These are phyloP conservation scores for Ajuga chamaepitys DNA, from an alignment of 257 asterid genomes.

Conservation along the genomic window DNA sequence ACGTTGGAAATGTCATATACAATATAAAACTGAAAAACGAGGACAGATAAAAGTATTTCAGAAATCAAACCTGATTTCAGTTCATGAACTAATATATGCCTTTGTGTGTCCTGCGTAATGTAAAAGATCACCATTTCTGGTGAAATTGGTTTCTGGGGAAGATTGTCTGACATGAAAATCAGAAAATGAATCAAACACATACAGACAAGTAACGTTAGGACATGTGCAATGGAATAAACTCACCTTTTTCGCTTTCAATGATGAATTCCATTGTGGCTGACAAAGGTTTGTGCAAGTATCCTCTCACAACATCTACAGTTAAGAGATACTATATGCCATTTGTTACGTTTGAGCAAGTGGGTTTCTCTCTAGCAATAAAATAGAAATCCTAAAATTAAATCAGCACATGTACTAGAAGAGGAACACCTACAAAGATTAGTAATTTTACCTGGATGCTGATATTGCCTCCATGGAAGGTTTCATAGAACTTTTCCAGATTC, in stretches of 20 bases:
- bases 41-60: neutral
- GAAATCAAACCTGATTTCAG: slow-evolving; percentile 54
- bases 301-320: slow-evolving; percentile 66
- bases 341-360: slow-evolving; percentile 30
- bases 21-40: neutral
- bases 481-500: slow-evolving; percentile 50
- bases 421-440: slow-evolving; percentile 1
- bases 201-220: slow-evolving; percentile 2
- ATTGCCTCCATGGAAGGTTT: slow-evolving; percentile 81
- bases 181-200: slow-evolving; percentile 16
- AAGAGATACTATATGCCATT: slow-evolving; percentile 54
- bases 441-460: slow-evolving; percentile 66
- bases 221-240: neutral
- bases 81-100: slow-evolving; percentile 66
- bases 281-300: slow-evolving; percentile 73
- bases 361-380: slow-evolving; percentile 3
- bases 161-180: slow-evolving; percentile 43
- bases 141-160: slow-evolving; percentile 54
- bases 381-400: neutral
- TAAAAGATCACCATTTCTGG: slow-evolving; percentile 69
- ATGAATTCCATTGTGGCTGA: slow-evolving; percentile 65
- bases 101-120: slow-evolving; percentile 85
- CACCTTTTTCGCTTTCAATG: slow-evolving; percentile 65
- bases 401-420: neutral
- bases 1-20: neutral